Percentiles rank a stretch among this genome's conserved stretches.
These are phyloP conservation scores for Acanthamoeba lenticulata DNA, from an alignment of 208 protist genomes.

Conservation along the genomic window DNA sequence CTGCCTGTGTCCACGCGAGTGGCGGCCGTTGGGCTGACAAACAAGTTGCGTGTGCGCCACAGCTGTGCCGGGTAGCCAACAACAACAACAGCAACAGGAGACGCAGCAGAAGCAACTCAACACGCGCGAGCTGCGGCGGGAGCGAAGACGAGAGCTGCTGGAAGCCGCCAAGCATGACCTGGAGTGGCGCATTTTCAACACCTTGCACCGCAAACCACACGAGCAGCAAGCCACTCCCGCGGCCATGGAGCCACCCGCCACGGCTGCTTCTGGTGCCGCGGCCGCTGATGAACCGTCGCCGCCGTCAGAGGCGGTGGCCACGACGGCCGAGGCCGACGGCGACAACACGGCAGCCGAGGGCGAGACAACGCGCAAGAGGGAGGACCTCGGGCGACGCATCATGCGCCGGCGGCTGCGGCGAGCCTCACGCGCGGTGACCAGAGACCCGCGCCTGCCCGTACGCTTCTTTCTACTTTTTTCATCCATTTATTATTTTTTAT, in stretches of 20 bases:
- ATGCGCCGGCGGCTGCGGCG: not conserved
- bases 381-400: not conserved
- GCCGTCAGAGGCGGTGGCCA: too few species aligned
- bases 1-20: too few species aligned
- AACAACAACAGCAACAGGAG: not conserved
- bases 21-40: too few species aligned
- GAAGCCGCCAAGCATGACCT: not conserved
- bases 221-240: not conserved
- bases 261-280: too few species aligned
- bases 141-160: not conserved
- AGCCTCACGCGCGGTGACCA: not conserved
- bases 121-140: not conserved
- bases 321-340: not conserved
- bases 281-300: too few species aligned
- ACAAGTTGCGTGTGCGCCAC: too few species aligned
- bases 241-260: too few species aligned
- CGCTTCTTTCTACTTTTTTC: too few species aligned
- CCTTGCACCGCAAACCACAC: not conserved
- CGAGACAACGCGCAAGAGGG: not conserved
- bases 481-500: too few species aligned
- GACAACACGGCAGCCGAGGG: not conserved
- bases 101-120: too few species aligned
- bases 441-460: not conserved
- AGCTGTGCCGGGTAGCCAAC: too few species aligned
- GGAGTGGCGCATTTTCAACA: not conserved